Evolutionary conservation across 495 filamentous ascomycete genomes (phyloP).

Genomic region (Tuber aestivum): DNA sequence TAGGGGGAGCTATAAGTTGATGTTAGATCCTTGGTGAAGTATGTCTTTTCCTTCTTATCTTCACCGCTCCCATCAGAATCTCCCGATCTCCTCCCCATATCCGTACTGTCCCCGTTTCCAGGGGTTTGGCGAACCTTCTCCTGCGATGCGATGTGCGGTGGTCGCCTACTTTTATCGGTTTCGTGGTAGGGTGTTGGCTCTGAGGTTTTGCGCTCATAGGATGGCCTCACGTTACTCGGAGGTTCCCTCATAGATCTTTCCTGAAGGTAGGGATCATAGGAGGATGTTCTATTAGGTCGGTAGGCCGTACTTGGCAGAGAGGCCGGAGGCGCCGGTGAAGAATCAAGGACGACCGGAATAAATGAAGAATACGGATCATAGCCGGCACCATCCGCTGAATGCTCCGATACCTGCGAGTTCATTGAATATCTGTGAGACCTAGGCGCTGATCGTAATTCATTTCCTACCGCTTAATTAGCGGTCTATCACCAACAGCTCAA

Average conservation of each 20-base stretch:
- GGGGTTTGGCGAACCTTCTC: conserved; percentile 64
- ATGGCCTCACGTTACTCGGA: conserved; percentile 19
- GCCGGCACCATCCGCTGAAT: conserved; percentile 23
- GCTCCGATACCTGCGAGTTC: conserved; percentile 56
- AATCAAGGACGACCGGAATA: conserved; percentile 86
- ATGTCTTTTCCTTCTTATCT: conserved; percentile 26
- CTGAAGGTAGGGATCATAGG: conserved; percentile 32
- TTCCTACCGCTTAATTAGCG: conserved; percentile 13
- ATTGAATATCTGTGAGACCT: conserved; percentile 58
- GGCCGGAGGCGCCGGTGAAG: conserved; percentile 60
- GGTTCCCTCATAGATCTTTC: conserved; percentile 26
- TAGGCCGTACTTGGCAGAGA: conserved; percentile 47
- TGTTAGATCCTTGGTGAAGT: background rate
- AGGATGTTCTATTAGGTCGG: conserved; percentile 29
- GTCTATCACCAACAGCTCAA: background rate
- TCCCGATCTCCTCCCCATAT: conserved; percentile 32
- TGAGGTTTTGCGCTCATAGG: conserved; percentile 25
- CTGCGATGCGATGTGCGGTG: conserved; percentile 83
- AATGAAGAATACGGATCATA: conserved; percentile 53
- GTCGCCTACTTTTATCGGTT: conserved; percentile 22
- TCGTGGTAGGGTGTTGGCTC: conserved; percentile 28
- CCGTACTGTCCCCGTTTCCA: conserved; percentile 26
- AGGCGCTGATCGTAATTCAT: conserved; percentile 33
- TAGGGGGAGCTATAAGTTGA: conserved; percentile 15
- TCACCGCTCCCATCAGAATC: conserved; percentile 33